Base-by-base conservation (phyloP, 768 basidiomycete species). In the Candolleomyces aberdarensis region DNA sequence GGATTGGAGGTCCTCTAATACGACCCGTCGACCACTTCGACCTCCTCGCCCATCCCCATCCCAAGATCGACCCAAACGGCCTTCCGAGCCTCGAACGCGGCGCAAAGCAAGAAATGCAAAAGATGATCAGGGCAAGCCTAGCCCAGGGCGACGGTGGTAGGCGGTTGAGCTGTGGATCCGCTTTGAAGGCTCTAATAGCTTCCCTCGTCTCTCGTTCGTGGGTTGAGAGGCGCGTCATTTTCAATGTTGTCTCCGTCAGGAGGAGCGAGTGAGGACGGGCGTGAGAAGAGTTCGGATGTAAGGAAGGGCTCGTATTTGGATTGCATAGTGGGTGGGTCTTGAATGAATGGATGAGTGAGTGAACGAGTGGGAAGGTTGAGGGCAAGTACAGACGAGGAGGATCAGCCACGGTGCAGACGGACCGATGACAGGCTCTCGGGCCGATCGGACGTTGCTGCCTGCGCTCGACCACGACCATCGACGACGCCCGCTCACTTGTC, bases 121-220 rank as follows among this genome's bases (percentile, higher is more conserved):
- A 66, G 7, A 74, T 40, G 17, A 83, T 56, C 47, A 83, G 67
- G 0, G 72, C 67, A 2, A 72, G 63, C 17, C 80, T 74, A 61
- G 78, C 80, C 75, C 76, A 80, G 11, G 64, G 59, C 10, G 75
- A 66, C 3, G 76, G 75, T 26, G 71, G 66, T 3, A 72, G 77
- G 36, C 70, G 70, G 60, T 78, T 66, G 65, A 82, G 79, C 47
- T 72, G 72, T 22, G 65, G 67, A 52, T 74, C 73, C 10, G 59
- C 59, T 20, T 63, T 56, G 22, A 61, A 61, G 13, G 64, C 53
- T 13, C 53, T 26, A 3, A 60, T 60, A 32, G 41, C 26, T 20
- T 60, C 59, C 5, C 52, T 26, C 1, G 59, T 60, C 4, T 22
- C 53, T n/a, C 17, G 49, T 60, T 6, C 44, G 52, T 6, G 59